Conservation (phyloP, 225 moss, liverwort and hornwort species). For the Physcomitrellopsis africana region DNA sequence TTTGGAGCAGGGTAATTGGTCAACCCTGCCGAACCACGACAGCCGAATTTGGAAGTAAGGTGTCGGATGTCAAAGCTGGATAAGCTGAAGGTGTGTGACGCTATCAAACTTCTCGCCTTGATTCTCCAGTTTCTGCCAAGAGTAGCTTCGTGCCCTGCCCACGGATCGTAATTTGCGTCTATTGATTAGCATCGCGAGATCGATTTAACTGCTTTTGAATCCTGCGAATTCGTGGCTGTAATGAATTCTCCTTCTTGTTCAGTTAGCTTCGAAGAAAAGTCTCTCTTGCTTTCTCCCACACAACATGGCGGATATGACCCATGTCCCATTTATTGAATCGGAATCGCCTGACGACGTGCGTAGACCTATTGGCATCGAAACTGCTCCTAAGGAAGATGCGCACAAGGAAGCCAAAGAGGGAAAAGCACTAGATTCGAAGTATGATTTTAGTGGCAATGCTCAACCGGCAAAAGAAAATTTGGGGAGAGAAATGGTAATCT, state of each 20-base stretch:
- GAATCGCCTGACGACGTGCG: slow-evolving; percentile 21
- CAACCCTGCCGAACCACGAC: not conserved
- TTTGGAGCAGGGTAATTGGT: slow-evolving; percentile 25
- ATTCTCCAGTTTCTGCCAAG: not conserved
- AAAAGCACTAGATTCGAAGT: slow-evolving; percentile 4
- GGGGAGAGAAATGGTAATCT: slow-evolving; percentile 40
- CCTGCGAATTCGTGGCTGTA: slow-evolving; percentile 6
- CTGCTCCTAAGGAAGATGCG: not conserved
- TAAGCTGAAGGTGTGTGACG: slow-evolving; percentile 48
- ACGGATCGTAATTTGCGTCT: not conserved
- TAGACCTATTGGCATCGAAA: slow-evolving; percentile 17
- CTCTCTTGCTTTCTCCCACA: slow-evolving; percentile 39
- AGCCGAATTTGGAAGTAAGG: not conserved
- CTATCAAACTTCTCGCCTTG: not conserved
- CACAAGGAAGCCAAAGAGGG: not conserved
- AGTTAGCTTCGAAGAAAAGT: slow-evolving; percentile 42
- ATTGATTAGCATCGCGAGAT: not conserved
- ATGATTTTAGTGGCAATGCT: not conserved
- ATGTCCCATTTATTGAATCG: slow-evolving; percentile 25
- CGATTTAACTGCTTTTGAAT: not conserved
- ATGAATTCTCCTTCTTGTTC: slow-evolving; percentile 20
- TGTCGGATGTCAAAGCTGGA: slow-evolving; percentile 48
- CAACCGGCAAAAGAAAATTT: slow-evolving; percentile 22
- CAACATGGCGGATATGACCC: slow-evolving; percentile 34
- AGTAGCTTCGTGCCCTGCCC: not conserved